These are phyloP conservation scores for Fusarium camptoceras DNA, from an alignment of 2,329 filamentous ascomycete genomes.

Conservation along the genomic window DNA sequence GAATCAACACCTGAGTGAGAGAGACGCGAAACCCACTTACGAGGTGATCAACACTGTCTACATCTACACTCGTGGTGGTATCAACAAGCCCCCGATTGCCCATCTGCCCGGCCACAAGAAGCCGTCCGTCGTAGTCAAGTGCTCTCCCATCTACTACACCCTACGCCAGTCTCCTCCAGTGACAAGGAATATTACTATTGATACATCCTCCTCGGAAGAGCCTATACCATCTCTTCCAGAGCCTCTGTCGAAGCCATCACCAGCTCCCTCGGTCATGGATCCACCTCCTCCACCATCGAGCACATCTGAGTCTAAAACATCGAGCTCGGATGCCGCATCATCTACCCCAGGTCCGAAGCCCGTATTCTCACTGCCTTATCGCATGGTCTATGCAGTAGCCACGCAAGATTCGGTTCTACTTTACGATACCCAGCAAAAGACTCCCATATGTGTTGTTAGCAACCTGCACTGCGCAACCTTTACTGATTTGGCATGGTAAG, in stretches of 20 bases:
- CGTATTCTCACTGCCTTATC: slow-evolving; percentile 88
- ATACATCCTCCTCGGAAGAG: slow-evolving; percentile 89
- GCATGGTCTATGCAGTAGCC: slow-evolving; percentile 95
- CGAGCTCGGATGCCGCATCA: slow-evolving; percentile 56
- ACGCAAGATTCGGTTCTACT: slow-evolving; percentile 95
- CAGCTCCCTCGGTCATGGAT: slow-evolving; percentile 77
- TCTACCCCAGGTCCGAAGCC: slow-evolving; percentile 71
- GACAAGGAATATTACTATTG: slow-evolving; percentile 92
- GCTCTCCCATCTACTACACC: slow-evolving; percentile 90
- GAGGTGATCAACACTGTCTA: slow-evolving; percentile 98
- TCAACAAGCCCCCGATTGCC: slow-evolving; percentile 95
- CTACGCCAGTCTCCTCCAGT: slow-evolving; percentile 74
- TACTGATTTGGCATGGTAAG: slow-evolving; percentile 94
- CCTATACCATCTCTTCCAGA: slow-evolving; percentile 87
- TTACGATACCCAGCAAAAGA: slow-evolving; percentile 97
- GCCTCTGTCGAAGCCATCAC: slow-evolving; percentile 74
- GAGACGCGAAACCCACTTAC: slow-evolving; percentile 78
- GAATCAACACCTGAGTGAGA: slow-evolving; percentile 73
- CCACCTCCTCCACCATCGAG: slow-evolving; percentile 74
- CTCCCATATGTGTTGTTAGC: slow-evolving; percentile 92
- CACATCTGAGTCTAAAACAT: slow-evolving; percentile 65
- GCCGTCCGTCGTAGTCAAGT: slow-evolving; percentile 94
- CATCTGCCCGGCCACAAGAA: slow-evolving; percentile 98
- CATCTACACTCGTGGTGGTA: slow-evolving; percentile 94
- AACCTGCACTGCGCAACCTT: slow-evolving; percentile 98